These are phyloP conservation scores for Aotearoamyces nothofagi DNA, from an alignment of 2,329 filamentous ascomycete genomes.

Conservation along the genomic window DNA sequence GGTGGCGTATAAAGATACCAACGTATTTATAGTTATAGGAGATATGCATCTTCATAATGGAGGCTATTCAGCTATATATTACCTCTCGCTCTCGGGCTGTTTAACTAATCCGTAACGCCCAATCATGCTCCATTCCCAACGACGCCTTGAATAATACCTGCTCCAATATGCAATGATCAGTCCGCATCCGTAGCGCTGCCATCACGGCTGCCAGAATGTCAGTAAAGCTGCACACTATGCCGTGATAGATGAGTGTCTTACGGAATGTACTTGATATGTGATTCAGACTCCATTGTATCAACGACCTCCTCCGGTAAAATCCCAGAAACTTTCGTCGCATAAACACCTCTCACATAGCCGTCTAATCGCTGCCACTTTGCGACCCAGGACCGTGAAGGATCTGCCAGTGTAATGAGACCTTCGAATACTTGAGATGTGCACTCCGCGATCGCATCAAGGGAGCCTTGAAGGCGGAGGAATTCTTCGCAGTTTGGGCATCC, in stretches of 20 bases:
- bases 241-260: conserved; percentile 27
- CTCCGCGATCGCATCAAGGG: conserved; percentile 68
- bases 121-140: no score
- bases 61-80: no score
- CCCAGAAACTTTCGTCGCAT: conserved; percentile 89
- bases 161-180: no score
- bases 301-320: conserved; percentile 54
- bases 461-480: conserved; percentile 70
- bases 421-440: conserved; percentile 96
- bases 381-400: conserved; percentile 81
- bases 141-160: no score
- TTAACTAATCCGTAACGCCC: no score
- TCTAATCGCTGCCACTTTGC: conserved; percentile 93
- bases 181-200: conserved; percentile 30
- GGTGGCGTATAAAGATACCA: no score
- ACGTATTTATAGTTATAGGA: no score
- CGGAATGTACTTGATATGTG: conserved; percentile 50
- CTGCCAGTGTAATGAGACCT: conserved; percentile 70
- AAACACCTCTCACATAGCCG: conserved; percentile 74
- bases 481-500: conserved; percentile 97
- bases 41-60: no score
- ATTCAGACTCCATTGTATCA: conserved; percentile 44
- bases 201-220: conserved; percentile 29
- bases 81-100: no score
- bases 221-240: conserved; percentile 10